phyloP scores from a whole-genome alignment of 345 rosid genomes.

The Abelmoschus esculentus region DNA sequence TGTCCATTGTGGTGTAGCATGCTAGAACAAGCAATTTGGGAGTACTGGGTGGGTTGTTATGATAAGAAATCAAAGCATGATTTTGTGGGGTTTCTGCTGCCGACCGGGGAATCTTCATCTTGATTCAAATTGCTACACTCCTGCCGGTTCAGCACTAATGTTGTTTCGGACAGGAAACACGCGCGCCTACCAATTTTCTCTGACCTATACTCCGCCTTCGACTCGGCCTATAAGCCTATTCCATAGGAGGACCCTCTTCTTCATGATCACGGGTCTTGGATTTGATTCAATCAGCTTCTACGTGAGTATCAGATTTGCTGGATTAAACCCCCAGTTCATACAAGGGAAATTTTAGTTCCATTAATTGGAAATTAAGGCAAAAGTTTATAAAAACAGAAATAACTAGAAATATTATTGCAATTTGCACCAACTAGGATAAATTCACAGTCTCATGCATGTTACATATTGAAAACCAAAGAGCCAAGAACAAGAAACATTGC shows the following conservation, averaged over 20 bases:
- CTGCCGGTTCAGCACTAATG: neutral
- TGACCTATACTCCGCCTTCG: neutral
- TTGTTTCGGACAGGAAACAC: neutral
- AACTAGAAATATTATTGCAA: no score
- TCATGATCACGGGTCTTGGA: no score
- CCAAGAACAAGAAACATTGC: neutral
- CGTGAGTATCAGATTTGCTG: no score
- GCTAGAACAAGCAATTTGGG: no score
- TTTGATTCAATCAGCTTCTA: no score
- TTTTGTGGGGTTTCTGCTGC: constrained; percentile 23
- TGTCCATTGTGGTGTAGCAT: no score
- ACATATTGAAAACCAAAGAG: neutral
- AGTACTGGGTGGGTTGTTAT: constrained; percentile 8
- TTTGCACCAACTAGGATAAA: neutral
- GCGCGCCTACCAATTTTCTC: neutral
- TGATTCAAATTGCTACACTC: neutral
- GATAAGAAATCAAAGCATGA: constrained; percentile 14
- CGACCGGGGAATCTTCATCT: neutral
- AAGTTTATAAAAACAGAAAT: no score
- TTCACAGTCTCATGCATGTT: neutral
- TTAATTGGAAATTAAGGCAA: no score
- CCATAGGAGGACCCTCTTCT: neutral
- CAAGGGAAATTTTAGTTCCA: neutral
- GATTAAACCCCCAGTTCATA: neutral
- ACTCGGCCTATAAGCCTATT: neutral